Evolutionary conservation across 202 grass and related monocot species (phyloP), one percentile per base, ranked within the genome.

Genomic region (Eragrostis tef): DNA sequence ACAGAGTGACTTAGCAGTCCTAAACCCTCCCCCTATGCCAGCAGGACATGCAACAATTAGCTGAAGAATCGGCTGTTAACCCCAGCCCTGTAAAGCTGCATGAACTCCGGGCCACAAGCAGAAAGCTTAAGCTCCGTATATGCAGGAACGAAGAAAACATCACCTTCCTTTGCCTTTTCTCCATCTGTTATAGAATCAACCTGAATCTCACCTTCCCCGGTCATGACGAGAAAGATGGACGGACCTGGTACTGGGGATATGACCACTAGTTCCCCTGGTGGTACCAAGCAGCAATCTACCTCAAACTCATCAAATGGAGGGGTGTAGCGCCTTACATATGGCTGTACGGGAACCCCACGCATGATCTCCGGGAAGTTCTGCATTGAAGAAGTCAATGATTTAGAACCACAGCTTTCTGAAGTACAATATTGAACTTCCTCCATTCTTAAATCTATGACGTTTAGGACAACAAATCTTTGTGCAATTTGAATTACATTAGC

Each of bases 261-360:
- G 11, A 77, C 70, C 76, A 88, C 59, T 6, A 71, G 39, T 78
- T 91, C 77, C 8, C 77, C 65, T 76, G 82, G 59, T 11, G 81
- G 75, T 42, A 94, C 86, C 19, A 81, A 62, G 78, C 79, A 91
- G 44, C 64, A 64, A 75, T 98, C 90, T 0, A 95, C 95, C 83
- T 95, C 95, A 11, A 98, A 98, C 79, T 98, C 95, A 6, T 91
- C 88, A 2, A 89, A 93, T 27, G 95, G 90, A 68, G 92, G 88
- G n/a, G 90, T 93, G 71, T 95, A 98, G 36, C 90, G 86, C 66
- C 83, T 88, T 60, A 95, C 59, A n/a, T 85, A 79, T 76, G 71
- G 81, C 31, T 88, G 88, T 53, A 95, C 68, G 9, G 57, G 71
- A 56, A 80, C 61, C 14, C 95, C 95, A 26, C 73, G 68, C 70